Percentiles rank a stretch among this genome's conserved stretches.
Conservation (phyloP, 371 early-diverging fungal species). For the Parasitella parasitica region DNA sequence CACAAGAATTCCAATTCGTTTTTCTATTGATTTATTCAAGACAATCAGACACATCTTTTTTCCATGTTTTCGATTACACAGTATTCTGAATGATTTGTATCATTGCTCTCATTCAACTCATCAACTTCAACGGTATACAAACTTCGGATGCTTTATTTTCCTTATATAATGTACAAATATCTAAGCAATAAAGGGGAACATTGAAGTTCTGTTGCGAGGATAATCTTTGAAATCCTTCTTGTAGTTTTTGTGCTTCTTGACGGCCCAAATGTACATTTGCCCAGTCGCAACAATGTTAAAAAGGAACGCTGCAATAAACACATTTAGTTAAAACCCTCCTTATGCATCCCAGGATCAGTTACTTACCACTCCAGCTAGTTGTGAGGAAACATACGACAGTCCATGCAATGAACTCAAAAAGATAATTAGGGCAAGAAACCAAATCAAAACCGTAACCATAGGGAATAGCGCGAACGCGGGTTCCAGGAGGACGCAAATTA, state of each 20-base stretch:
- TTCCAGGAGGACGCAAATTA: conserved; percentile 91
- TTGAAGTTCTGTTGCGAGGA: conserved; percentile 85
- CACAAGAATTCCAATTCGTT: too few species aligned
- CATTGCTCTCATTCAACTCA: too few species aligned
- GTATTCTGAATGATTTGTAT: background rate
- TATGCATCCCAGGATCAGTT: too few species aligned
- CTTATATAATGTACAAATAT: background rate
- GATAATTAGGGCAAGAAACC: conserved; percentile 93
- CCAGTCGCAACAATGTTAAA: conserved; percentile 81
- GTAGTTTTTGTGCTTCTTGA: conserved; percentile 94
- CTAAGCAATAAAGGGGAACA: conserved; percentile 86
- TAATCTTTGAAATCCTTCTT: conserved; percentile 90
- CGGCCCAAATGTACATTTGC: conserved; percentile 96
- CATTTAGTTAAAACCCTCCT: background rate
- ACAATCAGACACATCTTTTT: too few species aligned
- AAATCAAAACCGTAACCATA: conserved; percentile 91
- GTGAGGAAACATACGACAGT: conserved; percentile 72
- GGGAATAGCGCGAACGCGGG: conserved; percentile 86
- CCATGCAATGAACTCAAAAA: conserved; percentile 92
- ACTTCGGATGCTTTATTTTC: background rate
- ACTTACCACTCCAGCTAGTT: conserved; percentile 70
- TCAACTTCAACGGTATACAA: background rate
- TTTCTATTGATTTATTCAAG: too few species aligned
- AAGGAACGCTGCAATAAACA: conserved; percentile 54
- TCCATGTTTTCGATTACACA: too few species aligned